Percentiles rank a stretch among this genome's conserved stretches.
Conservation (phyloP, 116 monocot species). For the Iris pallida region DNA sequence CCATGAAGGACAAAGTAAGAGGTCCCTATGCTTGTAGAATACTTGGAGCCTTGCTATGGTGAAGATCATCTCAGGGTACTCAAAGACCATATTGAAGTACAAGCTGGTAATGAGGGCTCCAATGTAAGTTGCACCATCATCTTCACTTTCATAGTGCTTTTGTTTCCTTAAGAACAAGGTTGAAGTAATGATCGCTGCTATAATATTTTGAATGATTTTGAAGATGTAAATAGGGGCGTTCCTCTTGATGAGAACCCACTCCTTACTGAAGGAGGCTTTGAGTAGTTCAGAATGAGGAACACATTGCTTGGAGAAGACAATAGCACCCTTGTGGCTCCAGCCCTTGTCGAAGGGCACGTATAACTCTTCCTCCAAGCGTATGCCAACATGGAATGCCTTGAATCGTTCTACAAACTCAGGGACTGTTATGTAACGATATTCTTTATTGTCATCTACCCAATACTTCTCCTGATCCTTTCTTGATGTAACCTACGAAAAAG, state of each 20-base stretch:
- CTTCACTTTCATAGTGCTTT: slow-evolving; percentile 18
- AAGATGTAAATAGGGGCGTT: slow-evolving; percentile 16
- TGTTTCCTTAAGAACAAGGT: slow-evolving; percentile 21
- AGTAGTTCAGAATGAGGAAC: slow-evolving; percentile 5
- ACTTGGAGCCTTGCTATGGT: slow-evolving; percentile 35
- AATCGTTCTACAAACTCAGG: slow-evolving; percentile 12
- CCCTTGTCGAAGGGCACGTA: slow-evolving; percentile 10
- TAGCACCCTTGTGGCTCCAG: slow-evolving; percentile 12
- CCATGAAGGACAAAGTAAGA: slow-evolving; percentile 43
- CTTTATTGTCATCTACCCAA: slow-evolving; percentile 5
- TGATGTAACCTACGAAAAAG: slow-evolving; percentile 16
- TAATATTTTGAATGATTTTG: no score
- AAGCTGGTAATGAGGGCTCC: slow-evolving; percentile 36
- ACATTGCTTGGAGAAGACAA: background rate
- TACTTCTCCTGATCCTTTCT: slow-evolving; percentile 23
- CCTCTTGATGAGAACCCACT: slow-evolving; percentile 16
- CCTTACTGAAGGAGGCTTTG: slow-evolving; percentile 11
- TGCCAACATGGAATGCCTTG: slow-evolving; percentile 13
- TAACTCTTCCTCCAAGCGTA: slow-evolving; percentile 4
- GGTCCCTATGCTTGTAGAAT: slow-evolving; percentile 53
- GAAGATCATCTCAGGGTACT: slow-evolving; percentile 31
- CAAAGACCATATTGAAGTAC: slow-evolving; percentile 32
- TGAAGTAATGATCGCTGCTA: slow-evolving; percentile 11
- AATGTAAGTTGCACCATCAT: slow-evolving; percentile 31
- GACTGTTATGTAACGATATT: slow-evolving; percentile 10